These are phyloP conservation scores for Epichloe typhina DNA, from an alignment of 2,329 filamentous ascomycete genomes.

Conservation along the genomic window DNA sequence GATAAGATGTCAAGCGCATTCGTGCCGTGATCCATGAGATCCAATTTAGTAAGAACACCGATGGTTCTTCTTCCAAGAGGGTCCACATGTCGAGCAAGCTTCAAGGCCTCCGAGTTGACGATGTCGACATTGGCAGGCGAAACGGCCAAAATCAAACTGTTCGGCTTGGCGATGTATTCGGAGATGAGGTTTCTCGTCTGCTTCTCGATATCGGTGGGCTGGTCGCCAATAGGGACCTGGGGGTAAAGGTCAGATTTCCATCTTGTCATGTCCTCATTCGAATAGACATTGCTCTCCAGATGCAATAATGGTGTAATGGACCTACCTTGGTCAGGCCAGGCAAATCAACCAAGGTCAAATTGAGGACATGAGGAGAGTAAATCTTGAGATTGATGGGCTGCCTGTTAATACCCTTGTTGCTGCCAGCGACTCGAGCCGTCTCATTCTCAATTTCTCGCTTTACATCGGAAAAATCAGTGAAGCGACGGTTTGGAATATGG, in stretches of 20 bases:
- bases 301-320: conserved; percentile 1
- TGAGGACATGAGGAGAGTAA: conserved; percentile 92
- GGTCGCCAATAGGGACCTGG: conserved; percentile 89
- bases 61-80: conserved; percentile 89
- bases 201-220: conserved; percentile 95
- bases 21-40: conserved; percentile 97
- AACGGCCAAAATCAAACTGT: conserved; percentile 93
- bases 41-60: conserved; percentile 90
- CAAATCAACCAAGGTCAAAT: conserved; percentile 88
- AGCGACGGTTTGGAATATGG: conserved; percentile 78
- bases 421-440: conserved; percentile 80
- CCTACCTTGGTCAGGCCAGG: conserved; percentile 85
- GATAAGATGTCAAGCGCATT: conserved; percentile 97
- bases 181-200: conserved; percentile 93
- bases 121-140: conserved; percentile 96
- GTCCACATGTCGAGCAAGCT: conserved; percentile 93
- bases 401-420: conserved; percentile 95
- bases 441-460: conserved; percentile 96
- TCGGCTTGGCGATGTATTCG: conserved; percentile 97
- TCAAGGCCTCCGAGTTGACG: conserved; percentile 94
- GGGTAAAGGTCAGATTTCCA: neutral
- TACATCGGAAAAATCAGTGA: conserved; percentile 85
- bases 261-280: neutral
- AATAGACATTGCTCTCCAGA: conserved; percentile 7
- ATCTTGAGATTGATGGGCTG: conserved; percentile 98